Evolutionary conservation across 2,329 filamentous ascomycete species (phyloP).

Genomic region (Colletotrichum endophyticum): DNA sequence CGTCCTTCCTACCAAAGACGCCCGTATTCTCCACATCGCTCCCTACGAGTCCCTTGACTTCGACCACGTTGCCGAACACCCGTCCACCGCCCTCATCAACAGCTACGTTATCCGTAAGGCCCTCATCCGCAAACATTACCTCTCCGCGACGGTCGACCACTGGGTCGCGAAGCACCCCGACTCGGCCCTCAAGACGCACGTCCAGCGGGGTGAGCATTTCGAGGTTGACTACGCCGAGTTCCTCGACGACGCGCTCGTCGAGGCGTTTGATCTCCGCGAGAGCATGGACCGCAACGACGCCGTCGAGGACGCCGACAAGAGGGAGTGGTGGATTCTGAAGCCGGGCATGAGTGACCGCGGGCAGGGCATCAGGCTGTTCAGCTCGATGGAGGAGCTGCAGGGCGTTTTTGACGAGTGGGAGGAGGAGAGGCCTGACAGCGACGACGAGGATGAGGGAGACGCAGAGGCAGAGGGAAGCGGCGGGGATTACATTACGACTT

Average conservation of each 20-base stretch:
- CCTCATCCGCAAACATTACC: constrained; percentile 93
- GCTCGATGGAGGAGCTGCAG: constrained; percentile 81
- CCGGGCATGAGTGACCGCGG: constrained; percentile 97
- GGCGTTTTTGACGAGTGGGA: constrained; percentile 94
- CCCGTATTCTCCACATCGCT: constrained; percentile 75
- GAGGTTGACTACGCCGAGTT: constrained; percentile 98
- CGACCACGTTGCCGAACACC: constrained; percentile 69
- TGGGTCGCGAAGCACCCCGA: constrained; percentile 86
- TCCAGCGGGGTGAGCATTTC: constrained; percentile 83
- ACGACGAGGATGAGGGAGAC: constrained; percentile 58
- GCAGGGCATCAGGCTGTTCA: constrained; percentile 90
- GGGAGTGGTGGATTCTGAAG: constrained; percentile 98
- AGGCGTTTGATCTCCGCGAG: constrained; percentile 85
- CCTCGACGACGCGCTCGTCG: constrained; percentile 88
- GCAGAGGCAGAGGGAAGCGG: constrained; percentile 30
- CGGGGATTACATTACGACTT: constrained; percentile 73
- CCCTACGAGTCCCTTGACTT: constrained; percentile 91
- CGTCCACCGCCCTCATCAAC: constrained; percentile 73
- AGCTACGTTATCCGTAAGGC: constrained; percentile 96
- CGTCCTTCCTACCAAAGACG: constrained; percentile 35
- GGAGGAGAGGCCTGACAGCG: constrained; percentile 66
- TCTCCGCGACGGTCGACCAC: constrained; percentile 80
- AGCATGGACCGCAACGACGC: constrained; percentile 71
- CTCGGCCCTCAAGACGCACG: constrained; percentile 70
- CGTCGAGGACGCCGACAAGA: constrained; percentile 35